Conservation (phyloP, 257 asterid species). For the Petunia axillaris region DNA sequence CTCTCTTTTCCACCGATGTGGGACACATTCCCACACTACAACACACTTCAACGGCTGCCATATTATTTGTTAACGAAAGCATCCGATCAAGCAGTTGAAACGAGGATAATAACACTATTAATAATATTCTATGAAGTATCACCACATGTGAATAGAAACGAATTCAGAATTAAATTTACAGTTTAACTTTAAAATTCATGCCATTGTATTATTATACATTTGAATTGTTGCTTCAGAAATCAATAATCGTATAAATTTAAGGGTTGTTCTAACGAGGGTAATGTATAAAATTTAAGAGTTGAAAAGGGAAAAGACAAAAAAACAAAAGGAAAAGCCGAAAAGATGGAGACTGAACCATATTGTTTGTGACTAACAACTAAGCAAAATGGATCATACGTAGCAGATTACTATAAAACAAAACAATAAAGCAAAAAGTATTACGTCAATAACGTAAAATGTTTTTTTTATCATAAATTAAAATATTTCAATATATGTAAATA, state of each 20-base stretch:
- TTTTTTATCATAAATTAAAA: too few relatives aligned
- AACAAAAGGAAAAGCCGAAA: not conserved
- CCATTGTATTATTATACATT: too few relatives aligned
- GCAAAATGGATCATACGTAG: not conserved
- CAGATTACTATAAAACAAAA: not conserved
- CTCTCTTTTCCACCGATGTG: too few relatives aligned
- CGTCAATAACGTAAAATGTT: too few relatives aligned
- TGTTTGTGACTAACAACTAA: slow-evolving; percentile 19
- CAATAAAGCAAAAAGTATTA: too few relatives aligned
- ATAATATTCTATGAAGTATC: not conserved
- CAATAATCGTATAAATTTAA: too few relatives aligned
- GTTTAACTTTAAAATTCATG: too few relatives aligned
- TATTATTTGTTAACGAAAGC: not conserved
- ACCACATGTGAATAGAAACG: not conserved
- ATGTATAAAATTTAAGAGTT: not conserved
- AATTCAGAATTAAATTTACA: too few relatives aligned
- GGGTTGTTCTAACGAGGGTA: not conserved
- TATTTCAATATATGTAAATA: too few relatives aligned
- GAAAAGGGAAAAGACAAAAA: slow-evolving; percentile 14
- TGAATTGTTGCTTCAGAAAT: too few relatives aligned
- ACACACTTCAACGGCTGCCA: too few relatives aligned
- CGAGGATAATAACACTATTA: slow-evolving; percentile 18
- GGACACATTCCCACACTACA: too few relatives aligned
- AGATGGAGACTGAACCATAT: slow-evolving; percentile 3
- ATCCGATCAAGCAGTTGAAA: slow-evolving; percentile 21